Percentiles rank a stretch among this genome's conserved stretches.
Conservation (phyloP, 148 eudicot genomes). For the Chenopodium suecicum region DNA sequence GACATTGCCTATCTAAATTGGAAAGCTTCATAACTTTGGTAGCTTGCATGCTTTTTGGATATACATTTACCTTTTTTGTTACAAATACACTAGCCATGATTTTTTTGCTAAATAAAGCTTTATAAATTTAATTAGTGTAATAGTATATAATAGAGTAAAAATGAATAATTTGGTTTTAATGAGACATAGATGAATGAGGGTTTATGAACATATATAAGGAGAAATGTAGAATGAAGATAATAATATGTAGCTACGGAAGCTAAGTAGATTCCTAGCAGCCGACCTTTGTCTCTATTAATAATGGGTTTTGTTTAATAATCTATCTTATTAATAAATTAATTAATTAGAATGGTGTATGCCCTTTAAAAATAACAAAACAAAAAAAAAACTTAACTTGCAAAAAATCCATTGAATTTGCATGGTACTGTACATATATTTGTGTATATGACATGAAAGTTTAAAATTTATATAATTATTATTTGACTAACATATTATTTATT, state of each 20-base stretch:
- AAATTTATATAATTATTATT: neutral
- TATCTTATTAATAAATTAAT: neutral
- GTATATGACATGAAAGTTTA: slow-evolving; percentile 12
- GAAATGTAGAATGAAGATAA: slow-evolving; percentile 4
- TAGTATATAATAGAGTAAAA: slow-evolving; percentile 9
- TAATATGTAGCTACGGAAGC: neutral
- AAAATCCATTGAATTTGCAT: slow-evolving; percentile 32
- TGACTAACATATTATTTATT: neutral
- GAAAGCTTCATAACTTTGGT: slow-evolving; percentile 32
- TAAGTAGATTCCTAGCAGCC: slow-evolving; percentile 33
- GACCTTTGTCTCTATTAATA: slow-evolving; percentile 13
- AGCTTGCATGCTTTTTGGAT: slow-evolving; percentile 34
- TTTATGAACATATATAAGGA: slow-evolving; percentile 24
- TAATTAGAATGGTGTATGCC: slow-evolving; percentile 12
- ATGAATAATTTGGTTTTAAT: slow-evolving; percentile 15
- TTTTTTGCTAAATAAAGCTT: neutral
- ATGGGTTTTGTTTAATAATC: slow-evolving; percentile 4
- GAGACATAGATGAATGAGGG: slow-evolving; percentile 13
- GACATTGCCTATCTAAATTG: slow-evolving; percentile 40
- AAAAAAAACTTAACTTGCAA: neutral
- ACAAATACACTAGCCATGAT: slow-evolving; percentile 32
- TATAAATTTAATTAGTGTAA: slow-evolving; percentile 1
- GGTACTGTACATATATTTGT: slow-evolving; percentile 21
- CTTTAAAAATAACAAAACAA: neutral
- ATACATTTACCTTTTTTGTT: slow-evolving; percentile 35